Evolutionary conservation across 2,329 filamentous ascomycete genomes (phyloP), one percentile per base, ranked within the genome.

Genomic region (Lachnellula suecica): DNA sequence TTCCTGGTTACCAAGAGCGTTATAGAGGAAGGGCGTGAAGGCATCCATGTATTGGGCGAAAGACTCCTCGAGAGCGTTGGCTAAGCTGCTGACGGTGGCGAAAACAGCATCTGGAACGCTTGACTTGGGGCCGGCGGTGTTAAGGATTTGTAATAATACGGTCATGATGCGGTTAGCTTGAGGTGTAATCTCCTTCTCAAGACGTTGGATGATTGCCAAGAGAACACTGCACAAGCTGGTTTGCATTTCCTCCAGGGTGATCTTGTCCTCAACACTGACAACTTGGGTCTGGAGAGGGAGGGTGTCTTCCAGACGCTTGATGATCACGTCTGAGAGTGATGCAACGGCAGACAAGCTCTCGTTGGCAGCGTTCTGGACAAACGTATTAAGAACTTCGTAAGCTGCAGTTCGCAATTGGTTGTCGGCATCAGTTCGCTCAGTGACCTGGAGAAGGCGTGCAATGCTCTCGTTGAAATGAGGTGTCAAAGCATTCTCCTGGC

Each of bases 41-140:
- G 90, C 84, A 38, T 96, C 91, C 93, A 99, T 97, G 78, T 99
- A 99, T 76, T 95, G 94, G 70, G 87, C 77, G 71, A 99, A 99
- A 62, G 93, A 91, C 49, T 91, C 90, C 68, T 97, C 92, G 66
- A 97, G 81, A 35, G 92, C 89, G 64, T 89, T 96, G 37, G 94
- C 89, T 56, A 99, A 81, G n/a, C 89, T 85, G 68, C 93, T 94
- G 65, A 97, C 88, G 53, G 91, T 89, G 47, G 91, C 90, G 67
- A 99, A 97, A 55, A 96, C 83, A 8, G 89, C 90, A 72, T 99
- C 94, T 15, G 94, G 94, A 25, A 99, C 94, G 64, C 87, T 94
- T 1, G 93, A 97, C 77, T 96, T 97, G 65, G 83, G 77, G 51
- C 88, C 86, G 15, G 92, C 82, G 31, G 83, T 88, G 62, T 77